phyloP scores from a whole-genome alignment of 805 yeast species.

The Starmerella bombi region DNA sequence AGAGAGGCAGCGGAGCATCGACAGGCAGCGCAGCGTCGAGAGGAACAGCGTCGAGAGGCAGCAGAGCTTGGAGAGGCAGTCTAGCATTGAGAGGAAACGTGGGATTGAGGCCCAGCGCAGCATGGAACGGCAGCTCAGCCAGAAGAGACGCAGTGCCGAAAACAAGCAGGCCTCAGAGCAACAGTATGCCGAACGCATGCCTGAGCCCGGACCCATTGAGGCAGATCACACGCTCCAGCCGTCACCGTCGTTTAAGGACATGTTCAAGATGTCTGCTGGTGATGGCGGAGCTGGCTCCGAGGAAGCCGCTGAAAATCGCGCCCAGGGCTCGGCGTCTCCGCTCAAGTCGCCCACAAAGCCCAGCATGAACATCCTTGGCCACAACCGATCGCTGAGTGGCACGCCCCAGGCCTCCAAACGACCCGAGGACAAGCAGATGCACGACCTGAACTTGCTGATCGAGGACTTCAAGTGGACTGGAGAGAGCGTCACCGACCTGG shows the following conservation, averaged over 20 bases:
- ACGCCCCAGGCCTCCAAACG: neutral
- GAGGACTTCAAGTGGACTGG: constrained; percentile 70
- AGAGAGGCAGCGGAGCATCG: neutral
- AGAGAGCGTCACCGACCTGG: constrained; percentile 42
- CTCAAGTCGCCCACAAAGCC: neutral
- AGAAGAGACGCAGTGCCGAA: neutral
- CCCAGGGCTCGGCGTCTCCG: neutral
- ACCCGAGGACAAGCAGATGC: constrained; percentile 6
- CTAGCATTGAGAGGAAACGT: neutral
- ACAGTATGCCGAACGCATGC: neutral
- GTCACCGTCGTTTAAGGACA: neutral
- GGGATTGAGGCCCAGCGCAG: neutral
- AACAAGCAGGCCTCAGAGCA: neutral
- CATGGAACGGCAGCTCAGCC: neutral
- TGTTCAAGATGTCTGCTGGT: too few species aligned
- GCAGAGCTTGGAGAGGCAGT: neutral
- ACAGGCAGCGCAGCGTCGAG: neutral
- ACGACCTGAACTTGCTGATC: constrained; percentile 46
- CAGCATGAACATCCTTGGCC: too few species aligned
- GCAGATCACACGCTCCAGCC: neutral
- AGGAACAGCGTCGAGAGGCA: neutral
- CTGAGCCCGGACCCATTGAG: neutral
- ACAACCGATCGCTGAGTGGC: constrained; percentile 2
- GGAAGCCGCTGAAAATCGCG: neutral
- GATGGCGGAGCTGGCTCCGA: neutral